Percentiles rank a stretch among this genome's conserved stretches.
Evolutionary conservation across 2,329 filamentous ascomycete species (phyloP).

Genomic region (Mariannaea elegans): DNA sequence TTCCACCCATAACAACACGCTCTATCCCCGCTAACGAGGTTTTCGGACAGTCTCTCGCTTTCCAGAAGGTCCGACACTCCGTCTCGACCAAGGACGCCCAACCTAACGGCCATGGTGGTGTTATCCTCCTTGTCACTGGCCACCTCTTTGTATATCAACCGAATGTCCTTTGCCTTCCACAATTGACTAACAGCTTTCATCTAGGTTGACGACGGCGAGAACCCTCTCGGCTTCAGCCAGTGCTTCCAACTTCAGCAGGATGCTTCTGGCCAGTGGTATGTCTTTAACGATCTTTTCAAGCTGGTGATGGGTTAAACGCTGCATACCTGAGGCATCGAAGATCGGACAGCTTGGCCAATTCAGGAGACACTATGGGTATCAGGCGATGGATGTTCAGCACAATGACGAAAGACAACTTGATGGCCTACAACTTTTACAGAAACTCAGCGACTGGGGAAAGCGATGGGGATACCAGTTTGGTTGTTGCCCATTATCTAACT

Average conservation of each 20-base stretch:
- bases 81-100: slow-evolving; percentile 84
- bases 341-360: not conserved
- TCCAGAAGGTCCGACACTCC: slow-evolving; percentile 82
- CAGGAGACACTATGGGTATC: slow-evolving; percentile 22
- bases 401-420: slow-evolving; percentile 25
- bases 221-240: slow-evolving; percentile 92
- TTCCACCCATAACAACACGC: not conserved
- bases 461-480: slow-evolving; percentile 13
- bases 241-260: slow-evolving; percentile 85
- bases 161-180: not conserved
- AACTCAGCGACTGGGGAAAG: slow-evolving; percentile 23
- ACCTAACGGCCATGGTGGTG: slow-evolving; percentile 71
- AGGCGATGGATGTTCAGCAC: not conserved
- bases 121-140: slow-evolving; percentile 90
- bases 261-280: slow-evolving; percentile 75
- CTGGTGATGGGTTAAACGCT: slow-evolving; percentile 73
- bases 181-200: slow-evolving; percentile 5
- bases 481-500: slow-evolving; percentile 13
- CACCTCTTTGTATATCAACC: slow-evolving; percentile 75
- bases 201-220: slow-evolving; percentile 85
- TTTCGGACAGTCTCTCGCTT: slow-evolving; percentile 72
- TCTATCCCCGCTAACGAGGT: slow-evolving; percentile 13
- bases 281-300: slow-evolving; percentile 96
- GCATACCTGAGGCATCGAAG: not conserved
- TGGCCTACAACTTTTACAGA: slow-evolving; percentile 37